phyloP scores from a whole-genome alignment of 805 yeast species.

The Kuraishia hungarica region DNA sequence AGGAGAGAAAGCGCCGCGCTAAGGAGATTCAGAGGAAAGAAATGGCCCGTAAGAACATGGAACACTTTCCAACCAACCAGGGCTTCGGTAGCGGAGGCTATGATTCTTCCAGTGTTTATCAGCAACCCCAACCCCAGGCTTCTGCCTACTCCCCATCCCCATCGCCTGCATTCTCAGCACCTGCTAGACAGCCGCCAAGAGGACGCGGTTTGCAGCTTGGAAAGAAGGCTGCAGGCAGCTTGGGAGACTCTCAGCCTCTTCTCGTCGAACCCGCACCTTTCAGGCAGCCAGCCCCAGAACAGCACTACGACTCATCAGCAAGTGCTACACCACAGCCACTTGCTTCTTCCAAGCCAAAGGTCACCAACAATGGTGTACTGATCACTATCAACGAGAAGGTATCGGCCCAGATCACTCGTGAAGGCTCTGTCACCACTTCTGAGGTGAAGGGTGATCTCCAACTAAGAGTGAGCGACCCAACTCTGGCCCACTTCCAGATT shows the following conservation, averaged over 20 bases:
- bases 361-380: conserved; percentile 67
- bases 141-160: conserved; percentile 13
- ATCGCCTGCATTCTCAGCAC: conserved; percentile 13
- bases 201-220: conserved; percentile 80
- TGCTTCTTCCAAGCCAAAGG: conserved; percentile 23
- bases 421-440: conserved; percentile 61
- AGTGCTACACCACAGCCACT: conserved; percentile 4
- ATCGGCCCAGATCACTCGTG: conserved; percentile 72
- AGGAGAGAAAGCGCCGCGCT: conserved; percentile 93
- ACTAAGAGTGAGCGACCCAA: conserved; percentile 75
- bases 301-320: conserved; percentile 12
- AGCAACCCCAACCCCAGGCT: conserved; percentile 3
- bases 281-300: conserved; percentile 12
- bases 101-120: conserved; percentile 3
- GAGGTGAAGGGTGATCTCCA: conserved; percentile 90
- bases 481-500: conserved; percentile 58
- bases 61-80: conserved; percentile 27
- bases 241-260: conserved; percentile 11
- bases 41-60: conserved; percentile 54
- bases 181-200: conserved; percentile 26
- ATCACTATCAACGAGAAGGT: conserved; percentile 71
- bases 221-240: conserved; percentile 27
- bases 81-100: conserved; percentile 16
- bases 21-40: conserved; percentile 81
- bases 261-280: conserved; percentile 13